Evolutionary conservation across 1,139 yeast species (phyloP).

Genomic region (Geotrichum klebahnii): DNA sequence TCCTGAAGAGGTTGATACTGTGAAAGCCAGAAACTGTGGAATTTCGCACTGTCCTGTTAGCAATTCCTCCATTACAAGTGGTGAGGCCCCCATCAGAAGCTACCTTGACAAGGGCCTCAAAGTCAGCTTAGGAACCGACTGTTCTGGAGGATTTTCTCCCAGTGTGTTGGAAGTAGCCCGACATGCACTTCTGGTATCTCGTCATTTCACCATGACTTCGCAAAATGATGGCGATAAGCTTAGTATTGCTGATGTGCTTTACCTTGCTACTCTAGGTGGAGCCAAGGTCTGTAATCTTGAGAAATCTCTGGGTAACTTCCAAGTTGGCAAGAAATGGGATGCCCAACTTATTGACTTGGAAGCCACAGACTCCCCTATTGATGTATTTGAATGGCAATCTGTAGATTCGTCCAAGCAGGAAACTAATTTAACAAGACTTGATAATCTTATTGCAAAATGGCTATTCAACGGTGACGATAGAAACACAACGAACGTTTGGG

Average conservation of each 20-base stretch:
- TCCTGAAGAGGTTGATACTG: slow-evolving; percentile 56
- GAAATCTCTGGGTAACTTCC: slow-evolving; percentile 63
- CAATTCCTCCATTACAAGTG: slow-evolving; percentile 82
- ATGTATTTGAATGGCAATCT: slow-evolving; percentile 68
- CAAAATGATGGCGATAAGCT: slow-evolving; percentile 49
- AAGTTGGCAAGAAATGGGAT: slow-evolving; percentile 75
- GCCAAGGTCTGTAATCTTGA: slow-evolving; percentile 69
- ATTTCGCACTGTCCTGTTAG: slow-evolving; percentile 93
- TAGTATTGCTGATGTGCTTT: slow-evolving; percentile 66
- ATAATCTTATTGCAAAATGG: slow-evolving; percentile 78
- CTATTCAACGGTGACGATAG: slow-evolving; percentile 93
- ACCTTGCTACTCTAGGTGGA: slow-evolving; percentile 85
- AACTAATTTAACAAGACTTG: slow-evolving; percentile 38
- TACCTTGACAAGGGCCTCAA: slow-evolving; percentile 63
- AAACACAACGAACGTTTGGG: slow-evolving; percentile 77
- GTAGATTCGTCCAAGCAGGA: slow-evolving; percentile 24
- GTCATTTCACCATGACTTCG: slow-evolving; percentile 70
- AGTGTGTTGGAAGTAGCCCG: slow-evolving; percentile 72
- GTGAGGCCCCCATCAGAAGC: slow-evolving; percentile 81
- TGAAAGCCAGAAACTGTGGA: slow-evolving; percentile 58
- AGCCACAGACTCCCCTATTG: slow-evolving; percentile 54
- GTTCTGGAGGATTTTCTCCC: slow-evolving; percentile 86
- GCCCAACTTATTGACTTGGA: slow-evolving; percentile 69
- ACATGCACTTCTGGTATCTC: slow-evolving; percentile 76
- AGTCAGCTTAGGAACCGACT: slow-evolving; percentile 85